Conservation (phyloP, 1,284 basidiomycete genomes). For the Rhodotorula sp. region DNA sequence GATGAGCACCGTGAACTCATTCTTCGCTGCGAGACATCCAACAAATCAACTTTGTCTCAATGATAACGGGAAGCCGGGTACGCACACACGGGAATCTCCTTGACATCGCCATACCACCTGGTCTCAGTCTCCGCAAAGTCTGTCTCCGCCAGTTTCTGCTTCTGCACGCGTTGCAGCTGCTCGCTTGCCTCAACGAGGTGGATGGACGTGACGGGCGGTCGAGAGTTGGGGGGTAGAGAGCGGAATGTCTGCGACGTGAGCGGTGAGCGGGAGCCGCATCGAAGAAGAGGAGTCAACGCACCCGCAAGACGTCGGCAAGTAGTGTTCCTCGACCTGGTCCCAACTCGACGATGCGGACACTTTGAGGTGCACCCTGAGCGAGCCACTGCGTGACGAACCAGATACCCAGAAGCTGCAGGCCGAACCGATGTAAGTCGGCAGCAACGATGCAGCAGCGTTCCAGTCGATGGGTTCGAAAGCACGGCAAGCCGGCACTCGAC, state of each 20-base stretch:
- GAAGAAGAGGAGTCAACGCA: conserved; percentile 50
- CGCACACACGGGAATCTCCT: conserved; percentile 57
- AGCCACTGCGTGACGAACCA: conserved; percentile 84
- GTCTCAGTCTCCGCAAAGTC: conserved; percentile 52
- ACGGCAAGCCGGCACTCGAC: conserved; percentile 39
- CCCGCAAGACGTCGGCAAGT: conserved; percentile 84
- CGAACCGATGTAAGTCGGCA: neutral
- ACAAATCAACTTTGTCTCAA: neutral
- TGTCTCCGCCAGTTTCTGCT: conserved; percentile 55
- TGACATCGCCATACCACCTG: conserved; percentile 72
- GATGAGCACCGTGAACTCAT: conserved; percentile 74
- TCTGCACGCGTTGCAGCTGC: conserved; percentile 66
- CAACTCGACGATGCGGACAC: conserved; percentile 79
- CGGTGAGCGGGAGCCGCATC: neutral
- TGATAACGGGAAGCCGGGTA: neutral
- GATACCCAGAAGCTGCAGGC: conserved; percentile 68
- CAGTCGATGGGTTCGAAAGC: neutral
- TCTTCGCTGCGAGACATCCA: conserved; percentile 48
- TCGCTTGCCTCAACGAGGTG: conserved; percentile 79
- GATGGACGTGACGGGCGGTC: conserved; percentile 61
- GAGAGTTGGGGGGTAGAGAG: conserved; percentile 57
- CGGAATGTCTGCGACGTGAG: conserved; percentile 46
- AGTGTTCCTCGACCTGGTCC: conserved; percentile 93
- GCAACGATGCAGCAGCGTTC: neutral
- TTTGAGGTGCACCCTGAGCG: conserved; percentile 56